A percentile compares a stretch with the other conserved stretches of the same genome.
Conservation (phyloP, 2,329 filamentous ascomycete species). For the Aspergillus melleus region DNA sequence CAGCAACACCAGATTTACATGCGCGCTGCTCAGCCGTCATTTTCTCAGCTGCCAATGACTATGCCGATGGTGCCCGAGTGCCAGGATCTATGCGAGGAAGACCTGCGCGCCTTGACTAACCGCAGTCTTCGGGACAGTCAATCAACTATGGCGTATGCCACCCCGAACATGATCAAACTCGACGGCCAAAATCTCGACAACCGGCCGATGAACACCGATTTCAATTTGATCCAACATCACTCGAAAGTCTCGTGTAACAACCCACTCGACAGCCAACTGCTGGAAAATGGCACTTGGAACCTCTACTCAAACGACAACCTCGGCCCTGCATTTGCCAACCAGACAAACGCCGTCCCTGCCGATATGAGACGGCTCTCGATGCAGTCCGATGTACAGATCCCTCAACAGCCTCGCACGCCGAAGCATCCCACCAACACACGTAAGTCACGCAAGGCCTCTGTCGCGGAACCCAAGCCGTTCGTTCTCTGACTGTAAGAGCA, state of each 20-base stretch:
- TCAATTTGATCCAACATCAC: constrained; percentile 33
- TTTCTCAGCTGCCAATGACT: constrained; percentile 33
- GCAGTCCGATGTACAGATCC: constrained; percentile 38
- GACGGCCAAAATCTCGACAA: constrained; percentile 15
- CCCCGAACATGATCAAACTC: constrained; percentile 18
- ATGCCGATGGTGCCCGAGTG: constrained; percentile 27
- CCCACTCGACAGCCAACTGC: constrained; percentile 21
- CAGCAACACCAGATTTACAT: constrained; percentile 78
- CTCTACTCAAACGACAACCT: constrained; percentile 25
- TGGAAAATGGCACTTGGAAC: constrained; percentile 28
- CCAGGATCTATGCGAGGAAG: constrained; percentile 31
- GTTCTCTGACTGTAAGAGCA: constrained; percentile 33
- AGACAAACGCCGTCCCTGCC: constrained; percentile 22
- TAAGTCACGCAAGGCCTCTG: constrained; percentile 40
- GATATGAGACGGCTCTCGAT: constrained; percentile 38
- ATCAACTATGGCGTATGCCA: constrained; percentile 22
- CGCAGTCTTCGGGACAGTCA: constrained; percentile 41
- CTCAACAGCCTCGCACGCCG: constrained; percentile 62
- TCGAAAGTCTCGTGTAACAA: constrained; percentile 19
- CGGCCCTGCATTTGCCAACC: constrained; percentile 23
- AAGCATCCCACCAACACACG: constrained; percentile 57
- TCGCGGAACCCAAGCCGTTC: background rate
- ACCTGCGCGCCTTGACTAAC: constrained; percentile 31
- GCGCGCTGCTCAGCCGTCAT: constrained; percentile 64
- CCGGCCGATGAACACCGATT: constrained; percentile 23